A percentile compares a stretch with the other conserved stretches of the same genome.
These are phyloP conservation scores for Ophiocordyceps sinensis DNA, from an alignment of 2,329 filamentous ascomycete genomes.

Conservation along the genomic window DNA sequence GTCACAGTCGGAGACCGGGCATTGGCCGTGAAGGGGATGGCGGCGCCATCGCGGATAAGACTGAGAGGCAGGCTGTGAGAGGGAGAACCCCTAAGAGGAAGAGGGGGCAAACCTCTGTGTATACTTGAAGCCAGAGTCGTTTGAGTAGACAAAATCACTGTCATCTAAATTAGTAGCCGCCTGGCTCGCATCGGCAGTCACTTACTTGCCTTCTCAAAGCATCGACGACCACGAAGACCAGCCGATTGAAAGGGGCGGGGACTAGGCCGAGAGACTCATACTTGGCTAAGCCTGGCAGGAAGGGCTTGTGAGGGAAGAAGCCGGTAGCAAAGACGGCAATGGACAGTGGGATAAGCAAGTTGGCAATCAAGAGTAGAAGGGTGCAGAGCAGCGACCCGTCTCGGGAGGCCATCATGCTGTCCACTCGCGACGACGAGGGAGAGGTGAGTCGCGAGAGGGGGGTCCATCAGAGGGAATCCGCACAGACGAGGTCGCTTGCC, in stretches of 20 bases:
- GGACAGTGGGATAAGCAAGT: constrained; percentile 62
- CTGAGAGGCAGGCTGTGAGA: constrained; percentile 27
- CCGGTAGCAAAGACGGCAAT: constrained; percentile 69
- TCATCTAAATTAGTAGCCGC: constrained; percentile 6
- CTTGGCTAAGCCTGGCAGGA: constrained; percentile 69
- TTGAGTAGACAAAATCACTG: constrained; percentile 85
- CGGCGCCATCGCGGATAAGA: constrained; percentile 68
- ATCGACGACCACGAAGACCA: constrained; percentile 97
- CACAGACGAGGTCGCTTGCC: too few relatives aligned
- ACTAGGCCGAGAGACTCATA: constrained; percentile 44
- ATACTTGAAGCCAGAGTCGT: constrained; percentile 68
- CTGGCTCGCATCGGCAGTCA: neutral
- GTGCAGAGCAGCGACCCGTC: constrained; percentile 15
- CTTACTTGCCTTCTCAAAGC: constrained; percentile 67
- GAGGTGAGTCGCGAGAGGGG: neutral
- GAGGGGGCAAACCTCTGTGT: constrained; percentile 58
- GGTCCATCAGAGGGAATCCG: too few relatives aligned
- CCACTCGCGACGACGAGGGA: neutral
- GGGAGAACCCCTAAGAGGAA: neutral
- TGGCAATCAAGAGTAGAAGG: constrained; percentile 48
- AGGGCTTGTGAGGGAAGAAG: constrained; percentile 96
- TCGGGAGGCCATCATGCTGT: constrained; percentile 11
- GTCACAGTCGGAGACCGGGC: constrained; percentile 95
- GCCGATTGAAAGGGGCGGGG: constrained; percentile 63
- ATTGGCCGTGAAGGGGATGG: constrained; percentile 88